A percentile compares a stretch with the other conserved stretches of the same genome.
phyloP scores from a whole-genome alignment of 2,329 filamentous ascomycete species.

The Aspergillus ochraceus region DNA sequence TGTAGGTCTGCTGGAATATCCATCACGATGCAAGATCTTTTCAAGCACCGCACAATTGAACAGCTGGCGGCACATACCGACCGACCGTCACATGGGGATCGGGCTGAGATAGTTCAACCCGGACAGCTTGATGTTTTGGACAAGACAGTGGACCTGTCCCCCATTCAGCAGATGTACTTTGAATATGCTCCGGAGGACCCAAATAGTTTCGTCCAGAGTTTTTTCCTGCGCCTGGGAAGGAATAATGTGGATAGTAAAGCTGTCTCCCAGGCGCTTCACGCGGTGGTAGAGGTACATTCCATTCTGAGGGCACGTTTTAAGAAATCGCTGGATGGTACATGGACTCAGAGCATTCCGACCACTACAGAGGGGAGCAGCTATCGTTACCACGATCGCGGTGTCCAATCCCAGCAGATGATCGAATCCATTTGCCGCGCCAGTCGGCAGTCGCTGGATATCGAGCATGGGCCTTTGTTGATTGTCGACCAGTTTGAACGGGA shows the following conservation, averaged over 20 bases:
- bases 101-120: background rate
- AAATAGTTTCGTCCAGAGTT: slow-evolving; percentile 27
- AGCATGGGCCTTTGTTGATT: slow-evolving; percentile 4
- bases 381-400: background rate
- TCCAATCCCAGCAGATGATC: background rate
- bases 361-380: background rate
- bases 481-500: background rate
- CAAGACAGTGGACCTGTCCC: slow-evolving; percentile 12
- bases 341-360: slow-evolving; percentile 2
- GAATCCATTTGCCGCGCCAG: background rate
- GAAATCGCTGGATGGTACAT: background rate
- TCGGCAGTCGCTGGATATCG: background rate
- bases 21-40: background rate
- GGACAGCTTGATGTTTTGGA: no score
- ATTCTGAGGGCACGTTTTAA: slow-evolving; percentile 20
- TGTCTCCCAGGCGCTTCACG: slow-evolving; percentile 2
- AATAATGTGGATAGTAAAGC: slow-evolving; percentile 2
- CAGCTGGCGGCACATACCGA: background rate
- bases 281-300: slow-evolving; percentile 20
- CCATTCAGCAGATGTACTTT: slow-evolving; percentile 26
- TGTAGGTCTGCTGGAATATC: background rate
- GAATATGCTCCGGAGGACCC: slow-evolving; percentile 7
- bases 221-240: slow-evolving; percentile 20
- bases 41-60: background rate
- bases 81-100: no score